These are phyloP conservation scores for Crithidia mellificae DNA, from an alignment of 208 protist genomes.

Conservation along the genomic window DNA sequence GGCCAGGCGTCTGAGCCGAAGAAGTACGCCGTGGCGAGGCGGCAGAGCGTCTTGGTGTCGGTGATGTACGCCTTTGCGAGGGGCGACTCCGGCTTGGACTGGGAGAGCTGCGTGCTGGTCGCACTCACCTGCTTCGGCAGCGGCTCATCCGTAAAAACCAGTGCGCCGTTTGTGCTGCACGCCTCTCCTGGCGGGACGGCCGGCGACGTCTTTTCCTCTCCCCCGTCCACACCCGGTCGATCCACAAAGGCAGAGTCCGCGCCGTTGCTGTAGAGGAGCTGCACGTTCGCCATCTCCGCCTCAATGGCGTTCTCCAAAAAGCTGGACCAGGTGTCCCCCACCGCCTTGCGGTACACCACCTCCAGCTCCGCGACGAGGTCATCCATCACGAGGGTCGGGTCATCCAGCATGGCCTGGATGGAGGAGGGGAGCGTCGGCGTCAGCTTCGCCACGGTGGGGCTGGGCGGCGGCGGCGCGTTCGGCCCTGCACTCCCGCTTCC, in stretches of 20 bases:
- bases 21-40: constrained; percentile 70
- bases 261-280: background rate
- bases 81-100: constrained; percentile 8
- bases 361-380: constrained; percentile 68
- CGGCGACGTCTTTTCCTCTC: background rate
- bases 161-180: background rate
- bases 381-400: constrained; percentile 50
- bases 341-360: constrained; percentile 47
- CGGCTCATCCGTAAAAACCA: background rate
- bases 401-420: constrained; percentile 23
- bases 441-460: background rate
- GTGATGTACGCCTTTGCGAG: constrained; percentile 19
- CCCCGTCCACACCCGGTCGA: background rate
- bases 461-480: background rate
- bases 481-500: background rate
- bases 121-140: constrained; percentile 3
- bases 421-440: constrained; percentile 1
- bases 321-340: constrained; percentile 55
- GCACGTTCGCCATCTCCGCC: constrained; percentile 17
- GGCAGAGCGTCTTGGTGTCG: constrained; percentile 43
- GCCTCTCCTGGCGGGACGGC: background rate
- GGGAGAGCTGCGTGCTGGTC: background rate
- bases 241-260: background rate
- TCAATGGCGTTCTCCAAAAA: constrained; percentile 56
- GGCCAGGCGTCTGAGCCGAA: constrained; percentile 60